Conservation (phyloP, 805 yeast species). For the Debaryomyces castellii region DNA sequence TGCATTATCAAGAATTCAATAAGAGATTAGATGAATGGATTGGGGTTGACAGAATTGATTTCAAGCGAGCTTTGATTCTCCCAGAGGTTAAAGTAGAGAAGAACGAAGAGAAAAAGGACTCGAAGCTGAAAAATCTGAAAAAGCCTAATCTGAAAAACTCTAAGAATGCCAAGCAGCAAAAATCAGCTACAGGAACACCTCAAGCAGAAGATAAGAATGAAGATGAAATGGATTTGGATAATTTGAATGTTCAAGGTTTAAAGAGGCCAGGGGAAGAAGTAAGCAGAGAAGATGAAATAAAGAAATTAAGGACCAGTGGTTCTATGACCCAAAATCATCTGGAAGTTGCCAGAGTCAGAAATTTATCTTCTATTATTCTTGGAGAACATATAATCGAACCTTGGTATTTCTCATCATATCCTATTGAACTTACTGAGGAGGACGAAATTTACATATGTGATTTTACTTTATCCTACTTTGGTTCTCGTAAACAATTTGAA, state of each 20-base stretch:
- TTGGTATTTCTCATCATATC: slow-evolving; percentile 98
- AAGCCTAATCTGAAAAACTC: slow-evolving; percentile 20
- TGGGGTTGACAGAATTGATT: slow-evolving; percentile 66
- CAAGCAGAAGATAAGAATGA: slow-evolving; percentile 34
- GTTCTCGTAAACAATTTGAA: slow-evolving; percentile 87
- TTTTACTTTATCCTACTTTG: slow-evolving; percentile 84
- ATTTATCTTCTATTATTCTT: slow-evolving; percentile 71
- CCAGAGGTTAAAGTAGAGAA: slow-evolving; percentile 61
- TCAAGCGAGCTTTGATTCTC: slow-evolving; percentile 62
- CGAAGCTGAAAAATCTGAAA: slow-evolving; percentile 25
- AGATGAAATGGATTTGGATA: slow-evolving; percentile 83
- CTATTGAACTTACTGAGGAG: slow-evolving; percentile 89
- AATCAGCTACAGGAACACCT: slow-evolving; percentile 22
- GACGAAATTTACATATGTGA: slow-evolving; percentile 90
- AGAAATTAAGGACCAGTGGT: slow-evolving; percentile 89
- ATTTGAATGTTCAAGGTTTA: slow-evolving; percentile 81
- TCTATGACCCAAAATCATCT: slow-evolving; percentile 90
- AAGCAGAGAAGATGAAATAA: slow-evolving; percentile 87
- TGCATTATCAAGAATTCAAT: slow-evolving; percentile 92
- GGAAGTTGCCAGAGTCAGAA: slow-evolving; percentile 89
- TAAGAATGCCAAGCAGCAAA: slow-evolving; percentile 15
- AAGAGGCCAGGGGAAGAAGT: slow-evolving; percentile 66
- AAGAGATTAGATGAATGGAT: slow-evolving; percentile 98
- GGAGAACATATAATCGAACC: slow-evolving; percentile 95
- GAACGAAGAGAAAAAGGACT: slow-evolving; percentile 43